A percentile compares a stretch with the other conserved stretches of the same genome.
Conservation (phyloP, 805 yeast genomes). For the Starmera dryadoides region DNA sequence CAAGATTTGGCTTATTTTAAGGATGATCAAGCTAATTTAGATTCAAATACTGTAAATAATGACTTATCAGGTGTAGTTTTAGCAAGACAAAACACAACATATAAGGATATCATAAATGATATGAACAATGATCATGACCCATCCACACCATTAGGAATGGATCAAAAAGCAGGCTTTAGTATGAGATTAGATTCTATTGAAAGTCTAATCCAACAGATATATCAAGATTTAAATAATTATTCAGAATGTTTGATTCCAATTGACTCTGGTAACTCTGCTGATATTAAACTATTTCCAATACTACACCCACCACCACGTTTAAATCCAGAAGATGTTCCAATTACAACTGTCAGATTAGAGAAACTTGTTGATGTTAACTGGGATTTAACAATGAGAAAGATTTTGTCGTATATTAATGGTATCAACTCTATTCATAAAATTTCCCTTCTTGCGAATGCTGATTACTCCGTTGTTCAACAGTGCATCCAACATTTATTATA, state of each 20-base stretch:
- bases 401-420: constrained; percentile 83
- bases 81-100: constrained; percentile 8
- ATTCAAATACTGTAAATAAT: neutral
- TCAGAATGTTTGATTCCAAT: constrained; percentile 94
- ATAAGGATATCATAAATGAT: constrained; percentile 21
- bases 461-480: constrained; percentile 67
- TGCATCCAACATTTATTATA: constrained; percentile 90
- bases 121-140: constrained; percentile 15
- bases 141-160: constrained; percentile 19
- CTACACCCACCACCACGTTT: constrained; percentile 72
- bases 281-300: constrained; percentile 90
- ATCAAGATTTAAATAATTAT: constrained; percentile 88
- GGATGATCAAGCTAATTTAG: constrained; percentile 4
- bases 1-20: constrained; percentile 31
- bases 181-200: constrained; percentile 44
- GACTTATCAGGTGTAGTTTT: neutral
- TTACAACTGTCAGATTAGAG: constrained; percentile 72
- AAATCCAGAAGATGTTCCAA: constrained; percentile 81
- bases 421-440: constrained; percentile 75
- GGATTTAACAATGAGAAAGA: constrained; percentile 95
- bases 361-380: constrained; percentile 81
- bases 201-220: constrained; percentile 81
- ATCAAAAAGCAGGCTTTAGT: constrained; percentile 11
- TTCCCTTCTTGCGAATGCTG: constrained; percentile 74
- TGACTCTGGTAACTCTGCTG: constrained; percentile 82